These are phyloP conservation scores for Tuber indicum DNA, from an alignment of 495 filamentous ascomycete genomes.

Conservation along the genomic window DNA sequence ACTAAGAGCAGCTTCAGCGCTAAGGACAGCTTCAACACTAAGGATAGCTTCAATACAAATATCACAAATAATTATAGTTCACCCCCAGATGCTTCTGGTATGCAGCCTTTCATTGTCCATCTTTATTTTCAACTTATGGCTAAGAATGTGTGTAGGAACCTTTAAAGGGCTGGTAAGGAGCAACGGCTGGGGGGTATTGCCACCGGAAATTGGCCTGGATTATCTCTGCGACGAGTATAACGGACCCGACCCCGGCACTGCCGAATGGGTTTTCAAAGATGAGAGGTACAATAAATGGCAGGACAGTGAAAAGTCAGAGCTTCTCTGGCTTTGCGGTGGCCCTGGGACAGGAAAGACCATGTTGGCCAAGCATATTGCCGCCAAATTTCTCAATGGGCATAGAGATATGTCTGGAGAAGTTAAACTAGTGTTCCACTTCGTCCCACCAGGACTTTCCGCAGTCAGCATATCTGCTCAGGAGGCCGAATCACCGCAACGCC, in stretches of 20 bases:
- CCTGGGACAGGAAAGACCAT: background rate
- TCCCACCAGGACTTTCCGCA: background rate
- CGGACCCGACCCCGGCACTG: background rate
- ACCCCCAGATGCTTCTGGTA: background rate
- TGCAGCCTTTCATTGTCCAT: background rate
- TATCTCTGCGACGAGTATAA: background rate
- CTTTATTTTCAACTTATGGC: background rate
- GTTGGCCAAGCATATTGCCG: background rate
- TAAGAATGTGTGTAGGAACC: background rate
- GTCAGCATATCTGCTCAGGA: background rate
- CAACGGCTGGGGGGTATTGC: background rate
- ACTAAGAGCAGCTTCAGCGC: no score
- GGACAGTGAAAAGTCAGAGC: background rate
- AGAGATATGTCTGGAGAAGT: background rate
- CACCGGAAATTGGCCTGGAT: background rate
- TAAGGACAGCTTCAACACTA: no score
- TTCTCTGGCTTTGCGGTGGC: background rate
- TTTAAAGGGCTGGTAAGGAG: background rate
- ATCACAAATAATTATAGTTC: background rate
- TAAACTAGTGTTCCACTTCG: background rate
- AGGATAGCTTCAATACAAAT: slow-evolving; percentile 14
- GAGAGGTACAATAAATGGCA: background rate
- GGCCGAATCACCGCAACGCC: background rate
- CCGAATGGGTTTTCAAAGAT: background rate
- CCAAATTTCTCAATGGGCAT: background rate